Conservation (phyloP, 192 early-diverging fungal species). For the Coemansia furcata region DNA sequence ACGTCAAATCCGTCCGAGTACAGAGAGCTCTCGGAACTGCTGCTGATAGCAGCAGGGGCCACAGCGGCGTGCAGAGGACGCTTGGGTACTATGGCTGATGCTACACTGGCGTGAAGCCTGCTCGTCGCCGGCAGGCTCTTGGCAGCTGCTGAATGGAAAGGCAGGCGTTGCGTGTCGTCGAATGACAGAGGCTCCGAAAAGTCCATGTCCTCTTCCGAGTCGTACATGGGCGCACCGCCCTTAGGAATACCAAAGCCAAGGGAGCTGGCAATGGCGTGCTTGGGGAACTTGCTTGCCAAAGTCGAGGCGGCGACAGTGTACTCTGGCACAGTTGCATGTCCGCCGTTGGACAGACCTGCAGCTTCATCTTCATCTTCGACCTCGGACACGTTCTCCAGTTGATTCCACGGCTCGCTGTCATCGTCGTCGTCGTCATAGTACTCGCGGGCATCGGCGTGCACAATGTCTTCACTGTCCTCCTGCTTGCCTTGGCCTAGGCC, state of each 20-base stretch:
- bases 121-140: conserved; percentile 30
- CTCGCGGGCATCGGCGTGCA: background rate
- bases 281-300: conserved; percentile 42
- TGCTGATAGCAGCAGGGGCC: background rate
- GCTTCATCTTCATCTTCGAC: conserved; percentile 34
- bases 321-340: conserved; percentile 3
- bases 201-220: conserved; percentile 48
- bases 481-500: conserved; percentile 51
- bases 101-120: background rate
- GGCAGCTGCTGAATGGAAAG: background rate
- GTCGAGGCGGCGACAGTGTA: conserved; percentile 29
- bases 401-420: conserved; percentile 12
- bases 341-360: background rate
- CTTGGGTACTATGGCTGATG: conserved; percentile 7
- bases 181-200: conserved; percentile 37
- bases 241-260: conserved; percentile 37
- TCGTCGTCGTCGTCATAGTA: background rate
- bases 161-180: conserved; percentile 11
- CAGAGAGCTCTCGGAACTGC: conserved; percentile 20
- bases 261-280: conserved; percentile 29
- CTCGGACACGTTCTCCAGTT: conserved; percentile 44
- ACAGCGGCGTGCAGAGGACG: conserved; percentile 3
- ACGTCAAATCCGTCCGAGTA: conserved; percentile 28
- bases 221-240: conserved; percentile 12
- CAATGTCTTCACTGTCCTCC: conserved; percentile 17